Conservation (phyloP, 805 yeast species). For the Wickerhamiella shivajii region DNA sequence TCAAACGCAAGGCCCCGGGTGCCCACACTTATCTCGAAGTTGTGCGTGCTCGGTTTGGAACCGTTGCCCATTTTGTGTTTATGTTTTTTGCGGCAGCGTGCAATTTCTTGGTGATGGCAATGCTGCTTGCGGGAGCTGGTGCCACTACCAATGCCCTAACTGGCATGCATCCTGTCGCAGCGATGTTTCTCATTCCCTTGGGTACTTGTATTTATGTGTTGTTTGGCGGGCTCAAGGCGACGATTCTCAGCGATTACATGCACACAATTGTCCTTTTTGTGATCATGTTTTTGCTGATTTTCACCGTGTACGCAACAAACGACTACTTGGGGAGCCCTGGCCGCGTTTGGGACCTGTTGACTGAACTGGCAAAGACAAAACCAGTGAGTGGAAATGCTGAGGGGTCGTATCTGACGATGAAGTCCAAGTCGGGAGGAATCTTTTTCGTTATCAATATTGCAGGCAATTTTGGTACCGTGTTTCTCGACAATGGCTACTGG, state of each 20-base stretch:
- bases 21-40: conserved; percentile 88
- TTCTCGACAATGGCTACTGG: conserved; percentile 77
- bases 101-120: conserved; percentile 79
- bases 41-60: conserved; percentile 66
- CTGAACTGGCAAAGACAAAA: conserved; percentile 35
- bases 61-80: conserved; percentile 42
- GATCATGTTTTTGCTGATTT: conserved; percentile 67
- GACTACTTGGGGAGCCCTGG: conserved; percentile 68
- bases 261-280: conserved; percentile 72
- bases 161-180: conserved; percentile 72
- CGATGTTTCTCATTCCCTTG: conserved; percentile 67
- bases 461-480: conserved; percentile 83
- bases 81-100: conserved; percentile 76
- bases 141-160: conserved; percentile 69
- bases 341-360: conserved; percentile 58
- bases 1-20: conserved; percentile 77
- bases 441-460: conserved; percentile 79
- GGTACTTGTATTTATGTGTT: conserved; percentile 63
- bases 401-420: conserved; percentile 82
- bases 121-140: conserved; percentile 83
- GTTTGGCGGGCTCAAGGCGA: conserved; percentile 73
- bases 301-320: conserved; percentile 61
- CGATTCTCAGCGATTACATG: conserved; percentile 62
- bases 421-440: conserved; percentile 72
- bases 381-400: conserved; percentile 72